Evolutionary conservation across 1,284 basidiomycete species (phyloP).

Genomic region (Leccinum proximum): DNA sequence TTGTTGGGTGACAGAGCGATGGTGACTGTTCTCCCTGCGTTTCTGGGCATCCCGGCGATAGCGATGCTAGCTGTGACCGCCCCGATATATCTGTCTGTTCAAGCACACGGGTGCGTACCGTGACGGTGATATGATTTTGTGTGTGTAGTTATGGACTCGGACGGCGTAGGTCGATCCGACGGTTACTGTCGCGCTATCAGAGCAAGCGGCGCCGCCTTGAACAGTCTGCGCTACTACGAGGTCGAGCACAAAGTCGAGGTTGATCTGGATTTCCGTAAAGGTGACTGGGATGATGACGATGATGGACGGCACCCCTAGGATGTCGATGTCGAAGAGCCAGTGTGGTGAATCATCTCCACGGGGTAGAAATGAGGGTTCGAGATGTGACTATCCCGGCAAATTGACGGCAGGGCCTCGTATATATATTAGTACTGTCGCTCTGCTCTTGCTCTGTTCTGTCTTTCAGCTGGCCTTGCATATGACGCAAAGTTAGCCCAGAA

Average conservation of each 20-base stretch:
- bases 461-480: background rate
- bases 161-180: background rate
- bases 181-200: background rate
- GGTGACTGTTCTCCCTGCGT: slow-evolving; percentile 10
- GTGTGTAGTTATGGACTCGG: too few relatives aligned
- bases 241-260: background rate
- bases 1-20: slow-evolving; percentile 7
- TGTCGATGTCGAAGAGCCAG: background rate
- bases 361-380: background rate
- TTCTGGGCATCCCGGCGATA: slow-evolving; percentile 19
- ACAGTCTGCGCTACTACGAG: slow-evolving; percentile 1
- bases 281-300: background rate
- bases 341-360: too few relatives aligned
- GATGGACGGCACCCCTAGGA: background rate
- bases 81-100: slow-evolving; percentile 16
- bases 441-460: background rate
- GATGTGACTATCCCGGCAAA: background rate
- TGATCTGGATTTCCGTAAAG: background rate
- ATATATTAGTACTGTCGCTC: background rate
- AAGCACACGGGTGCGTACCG: slow-evolving; percentile 15
- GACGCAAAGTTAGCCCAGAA: background rate
- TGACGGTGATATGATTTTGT: background rate
- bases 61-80: slow-evolving; percentile 10
- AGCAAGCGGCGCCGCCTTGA: slow-evolving; percentile 7
- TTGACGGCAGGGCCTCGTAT: background rate